A percentile compares a stretch with the other conserved stretches of the same genome.
These are phyloP conservation scores for Penicillium paneum DNA, from an alignment of 2,329 filamentous ascomycete genomes.

Conservation along the genomic window DNA sequence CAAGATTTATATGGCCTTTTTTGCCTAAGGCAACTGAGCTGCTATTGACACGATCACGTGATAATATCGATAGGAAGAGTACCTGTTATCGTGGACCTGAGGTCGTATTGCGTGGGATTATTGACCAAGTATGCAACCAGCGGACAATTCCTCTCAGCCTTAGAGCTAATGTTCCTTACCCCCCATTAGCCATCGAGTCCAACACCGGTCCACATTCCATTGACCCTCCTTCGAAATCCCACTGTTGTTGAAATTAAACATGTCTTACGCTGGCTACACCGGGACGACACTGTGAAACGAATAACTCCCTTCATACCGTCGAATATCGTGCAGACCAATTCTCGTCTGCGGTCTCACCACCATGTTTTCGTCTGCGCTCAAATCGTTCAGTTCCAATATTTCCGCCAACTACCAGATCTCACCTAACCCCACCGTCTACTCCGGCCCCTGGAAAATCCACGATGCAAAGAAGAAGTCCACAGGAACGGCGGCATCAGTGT, in stretches of 20 bases:
- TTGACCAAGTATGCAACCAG: neutral
- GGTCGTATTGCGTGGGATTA: neutral
- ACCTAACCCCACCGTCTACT: slow-evolving; percentile 68
- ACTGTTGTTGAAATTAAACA: neutral
- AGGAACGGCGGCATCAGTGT: slow-evolving; percentile 82
- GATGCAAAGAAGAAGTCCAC: slow-evolving; percentile 96
- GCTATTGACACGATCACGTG: neutral
- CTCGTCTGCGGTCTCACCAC: slow-evolving; percentile 36
- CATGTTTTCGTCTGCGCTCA: slow-evolving; percentile 93
- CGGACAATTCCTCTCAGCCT: neutral
- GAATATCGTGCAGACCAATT: neutral
- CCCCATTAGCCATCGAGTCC: neutral
- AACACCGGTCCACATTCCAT: neutral
- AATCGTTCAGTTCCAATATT: slow-evolving; percentile 93
- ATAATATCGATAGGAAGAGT: neutral
- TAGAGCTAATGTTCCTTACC: neutral
- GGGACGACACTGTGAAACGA: slow-evolving; percentile 15
- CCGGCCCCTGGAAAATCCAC: slow-evolving; percentile 95
- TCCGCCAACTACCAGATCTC: slow-evolving; percentile 84
- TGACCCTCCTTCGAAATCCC: neutral
- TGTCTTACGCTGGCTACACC: slow-evolving; percentile 1
- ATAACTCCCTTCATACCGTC: neutral
- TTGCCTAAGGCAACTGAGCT: neutral
- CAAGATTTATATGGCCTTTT: slow-evolving; percentile 1
- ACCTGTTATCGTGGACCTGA: neutral